These are phyloP conservation scores for Pilasporangium apinafurcum DNA, from an alignment of 352 stramenopile species.

Conservation along the genomic window DNA sequence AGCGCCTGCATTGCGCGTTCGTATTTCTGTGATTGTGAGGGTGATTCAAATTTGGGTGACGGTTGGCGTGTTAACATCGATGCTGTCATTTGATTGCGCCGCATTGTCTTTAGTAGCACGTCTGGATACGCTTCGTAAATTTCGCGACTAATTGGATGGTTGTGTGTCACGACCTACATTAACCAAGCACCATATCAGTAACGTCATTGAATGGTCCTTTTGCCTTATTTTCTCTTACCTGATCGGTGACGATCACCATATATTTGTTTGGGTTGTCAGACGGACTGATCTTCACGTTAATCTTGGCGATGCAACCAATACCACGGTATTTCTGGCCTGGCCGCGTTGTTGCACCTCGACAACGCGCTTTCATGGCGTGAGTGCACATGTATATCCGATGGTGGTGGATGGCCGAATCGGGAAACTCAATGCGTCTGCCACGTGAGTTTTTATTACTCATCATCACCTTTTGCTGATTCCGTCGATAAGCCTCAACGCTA, in stretches of 20 bases:
- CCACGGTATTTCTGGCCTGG: conserved; percentile 77
- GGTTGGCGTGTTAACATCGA: conserved; percentile 58
- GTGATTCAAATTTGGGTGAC: conserved; percentile 69
- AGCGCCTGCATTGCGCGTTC: conserved; percentile 60
- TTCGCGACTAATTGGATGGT: conserved; percentile 77
- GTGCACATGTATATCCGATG: conserved; percentile 89
- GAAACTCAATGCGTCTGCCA: conserved; percentile 72
- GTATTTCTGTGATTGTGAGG: conserved; percentile 72
- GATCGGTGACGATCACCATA: conserved; percentile 84
- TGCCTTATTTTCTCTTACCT: no score
- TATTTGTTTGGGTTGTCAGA: conserved; percentile 80
- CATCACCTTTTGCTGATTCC: conserved; percentile 85
- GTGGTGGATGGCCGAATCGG: conserved; percentile 75
- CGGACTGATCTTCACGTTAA: conserved; percentile 84
- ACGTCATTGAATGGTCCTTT: not conserved
- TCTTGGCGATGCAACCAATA: conserved; percentile 82
- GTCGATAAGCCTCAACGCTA: conserved; percentile 74
- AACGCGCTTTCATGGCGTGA: conserved; percentile 81
- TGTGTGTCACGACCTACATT: conserved; percentile 73
- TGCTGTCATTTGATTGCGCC: conserved; percentile 60
- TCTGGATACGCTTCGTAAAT: conserved; percentile 85
- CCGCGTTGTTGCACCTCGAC: conserved; percentile 64
- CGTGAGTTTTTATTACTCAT: conserved; percentile 85
- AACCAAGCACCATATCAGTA: not conserved
- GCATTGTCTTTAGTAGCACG: conserved; percentile 81